Evolutionary conservation across 495 filamentous ascomycete species (phyloP).

Genomic region (Apodospora peruviana): DNA sequence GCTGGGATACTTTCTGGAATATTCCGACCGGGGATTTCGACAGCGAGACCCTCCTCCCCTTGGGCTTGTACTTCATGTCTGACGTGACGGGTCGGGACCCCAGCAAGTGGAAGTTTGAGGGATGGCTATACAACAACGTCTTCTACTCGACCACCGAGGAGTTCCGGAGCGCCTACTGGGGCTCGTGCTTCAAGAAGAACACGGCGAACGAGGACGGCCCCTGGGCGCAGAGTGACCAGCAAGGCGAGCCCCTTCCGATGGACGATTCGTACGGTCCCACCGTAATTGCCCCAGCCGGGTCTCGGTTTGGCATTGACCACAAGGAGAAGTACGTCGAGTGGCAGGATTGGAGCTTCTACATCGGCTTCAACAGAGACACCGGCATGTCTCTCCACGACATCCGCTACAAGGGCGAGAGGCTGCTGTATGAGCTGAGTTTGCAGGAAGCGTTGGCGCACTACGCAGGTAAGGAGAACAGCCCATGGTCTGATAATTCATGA

Average conservation of each 20-base stretch:
- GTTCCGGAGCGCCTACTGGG: conserved; percentile 37
- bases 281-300: conserved; percentile 30
- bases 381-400: conserved; percentile 46
- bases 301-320: conserved; percentile 35
- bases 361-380: conserved; percentile 37
- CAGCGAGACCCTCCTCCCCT: conserved; percentile 34
- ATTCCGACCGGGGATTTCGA: conserved; percentile 29
- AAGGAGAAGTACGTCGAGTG: conserved; percentile 46
- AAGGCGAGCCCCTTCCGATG: conserved; percentile 25
- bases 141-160: conserved; percentile 41
- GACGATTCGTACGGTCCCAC: conserved; percentile 34
- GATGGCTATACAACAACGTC: conserved; percentile 46
- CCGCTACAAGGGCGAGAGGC: conserved; percentile 45
- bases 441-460: conserved; percentile 54
- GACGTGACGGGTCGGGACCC: conserved; percentile 45
- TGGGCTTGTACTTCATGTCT: conserved; percentile 33
- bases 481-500: not conserved
- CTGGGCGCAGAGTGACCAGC: conserved; percentile 35
- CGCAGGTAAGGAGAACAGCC: conserved; percentile 25
- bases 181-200: conserved; percentile 38
- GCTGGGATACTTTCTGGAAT: conserved; percentile 39
- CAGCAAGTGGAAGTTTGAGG: conserved; percentile 39
- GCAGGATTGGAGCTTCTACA: conserved; percentile 51
- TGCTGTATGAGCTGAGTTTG: conserved; percentile 51
- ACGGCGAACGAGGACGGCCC: conserved; percentile 36